Conservation (phyloP, 371 early-diverging fungal species). For the Mortierella sp. region DNA sequence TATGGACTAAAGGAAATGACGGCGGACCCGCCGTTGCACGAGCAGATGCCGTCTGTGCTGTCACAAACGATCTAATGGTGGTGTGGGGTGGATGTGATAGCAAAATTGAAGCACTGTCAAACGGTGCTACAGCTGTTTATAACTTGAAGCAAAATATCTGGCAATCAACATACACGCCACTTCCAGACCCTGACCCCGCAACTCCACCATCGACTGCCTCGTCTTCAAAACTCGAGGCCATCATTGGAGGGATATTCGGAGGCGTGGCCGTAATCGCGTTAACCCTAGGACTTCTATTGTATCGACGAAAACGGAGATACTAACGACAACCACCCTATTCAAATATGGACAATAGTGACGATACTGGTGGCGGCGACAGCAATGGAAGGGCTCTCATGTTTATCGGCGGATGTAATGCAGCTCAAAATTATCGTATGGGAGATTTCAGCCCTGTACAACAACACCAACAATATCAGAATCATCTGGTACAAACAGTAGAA, state of each 20-base stretch:
- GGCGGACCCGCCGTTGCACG: conserved; percentile 4
- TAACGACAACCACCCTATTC: too few species aligned
- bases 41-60: conserved; percentile 18
- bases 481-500: too few species aligned
- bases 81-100: conserved; percentile 18
- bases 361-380: too few species aligned
- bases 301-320: too few species aligned
- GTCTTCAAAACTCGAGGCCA: neutral
- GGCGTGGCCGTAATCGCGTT: too few species aligned
- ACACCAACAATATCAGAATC: neutral
- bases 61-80: conserved; percentile 32
- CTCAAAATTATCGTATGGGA: too few species aligned
- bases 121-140: conserved; percentile 18
- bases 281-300: too few species aligned
- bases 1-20: conserved; percentile 23
- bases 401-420: too few species aligned
- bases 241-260: conserved; percentile 15
- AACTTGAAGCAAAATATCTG: conserved; percentile 35
- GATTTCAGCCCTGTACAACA: neutral
- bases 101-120: neutral
- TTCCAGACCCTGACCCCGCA: neutral
- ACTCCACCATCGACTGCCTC: neutral
- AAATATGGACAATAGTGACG: too few species aligned
- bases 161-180: conserved; percentile 8
- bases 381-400: too few species aligned